Evolutionary conservation across 805 yeast genomes (phyloP), one percentile per base, ranked within the genome.

Genomic region (Yamadazyma olivae): DNA sequence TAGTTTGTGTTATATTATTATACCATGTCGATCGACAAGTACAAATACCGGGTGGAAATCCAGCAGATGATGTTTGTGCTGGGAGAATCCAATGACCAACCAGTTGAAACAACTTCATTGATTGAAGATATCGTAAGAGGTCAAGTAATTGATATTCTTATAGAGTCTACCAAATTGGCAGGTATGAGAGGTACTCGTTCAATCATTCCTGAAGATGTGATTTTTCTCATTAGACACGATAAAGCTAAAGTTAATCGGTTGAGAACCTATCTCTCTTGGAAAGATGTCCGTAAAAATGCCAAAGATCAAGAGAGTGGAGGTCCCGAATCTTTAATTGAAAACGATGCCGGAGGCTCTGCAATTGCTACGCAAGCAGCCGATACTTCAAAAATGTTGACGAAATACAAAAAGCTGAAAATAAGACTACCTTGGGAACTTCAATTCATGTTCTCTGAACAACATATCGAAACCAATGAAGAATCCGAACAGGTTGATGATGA

Each of bases 51-150:
- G 39, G 77, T 85, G 25, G 99, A 93, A 65, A 93, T 93, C 51
- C 99, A 93, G 61, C 74, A 86, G 67, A 93, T 93, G 99, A 93
- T 93, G 99, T 93, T 93, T 68, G 99, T 93, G 38, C 75, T 83
- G 37, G 99, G 99, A 2, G 98, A 93, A 57, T 79, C 93, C 0
- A 86, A 85, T 48, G 99, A 93, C 51, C 95, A 98, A 1, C 95
- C 97, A 0, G 74, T 83, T 12, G 95, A 86, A 45, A 87, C 97
- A 0, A 85, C 96, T 0, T 79, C 91, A n/a, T 63, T 93, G 35
- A 88, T 91, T 28, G 99, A 93, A 56, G 98, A 93, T 54, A 88
- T 93, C 30, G 98, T 93, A 2, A 72, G 95, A 30, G 93, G 93
- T 1, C 99, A 93, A 58, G 98, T 93, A 24, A 81, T 90, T 27